Base-by-base conservation (phyloP, 805 yeast species). In the Candida glaebosa region DNA sequence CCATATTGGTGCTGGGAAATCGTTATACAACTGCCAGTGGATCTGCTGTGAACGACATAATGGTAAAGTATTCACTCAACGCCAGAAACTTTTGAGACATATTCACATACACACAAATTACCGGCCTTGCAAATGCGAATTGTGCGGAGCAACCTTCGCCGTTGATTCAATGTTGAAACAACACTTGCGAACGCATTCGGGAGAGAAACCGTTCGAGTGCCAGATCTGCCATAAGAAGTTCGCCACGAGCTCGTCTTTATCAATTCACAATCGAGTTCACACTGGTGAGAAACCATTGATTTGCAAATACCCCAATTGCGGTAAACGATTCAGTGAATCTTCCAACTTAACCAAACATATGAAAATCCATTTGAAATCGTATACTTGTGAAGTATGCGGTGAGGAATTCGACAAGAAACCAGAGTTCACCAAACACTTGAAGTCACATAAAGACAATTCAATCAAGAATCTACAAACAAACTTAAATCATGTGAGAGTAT, bases 291-390 rank as follows among this genome's bases (percentile, higher is more conserved):
- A 84, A 60, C 97, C 97, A 2, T 67, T 91, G 49, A 67, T 62
- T 25, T 91, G 98, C 61, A 82, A 81, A 47, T 76, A 77, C 63
- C 87, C 87, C 0, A 83, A 86, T 1, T 91, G 99, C 59, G 82
- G 79, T 14, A 89, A 87, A 59, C 63, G 87, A 40, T 91, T 91
- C 57, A 83, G 91, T 45, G 98, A 93, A 60, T 81, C 91, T 37
- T 84, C 95, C 14, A 93, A 91, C 59, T 68, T 91, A 51, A 82
- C 86, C 16, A 91, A 91, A 54, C 99, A 91, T 60, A 75, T 87
- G 81, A 84, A 77, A 55, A 84, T 81, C 1, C 99, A 91, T 59
- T 64, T 67, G 32, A 74, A 81, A 44, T 54, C 61, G 37, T 78
- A 59, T 56, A 69, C 66, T 43, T 82, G 87, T 56, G 67, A 61